Base-by-base conservation (phyloP, 202 grass and related monocot genomes). In the Panicum hallii region DNA sequence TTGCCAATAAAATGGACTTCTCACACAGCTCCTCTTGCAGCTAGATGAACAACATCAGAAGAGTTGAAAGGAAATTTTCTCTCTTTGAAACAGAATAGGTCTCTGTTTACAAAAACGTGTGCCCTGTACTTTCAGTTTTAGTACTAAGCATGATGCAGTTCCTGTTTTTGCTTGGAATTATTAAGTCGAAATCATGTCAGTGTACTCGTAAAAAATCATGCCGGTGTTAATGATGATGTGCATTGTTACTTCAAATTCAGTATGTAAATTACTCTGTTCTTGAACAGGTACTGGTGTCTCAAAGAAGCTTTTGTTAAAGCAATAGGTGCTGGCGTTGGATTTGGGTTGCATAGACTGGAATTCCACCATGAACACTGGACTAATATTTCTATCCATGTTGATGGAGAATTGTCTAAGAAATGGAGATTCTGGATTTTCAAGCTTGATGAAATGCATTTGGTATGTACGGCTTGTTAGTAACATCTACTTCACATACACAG, bases 291-390 rank as follows among this genome's bases (percentile, higher is more conserved):
- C 72, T 95, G 93, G 91, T 92, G 84, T 75, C 93, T 98, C 12
- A 95, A 98, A 79, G 93, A 98, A 82, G 91, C 96, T 78, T 98
- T 86, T 82, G 85, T 95, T 5, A 98, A 98, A 89, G 96, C 91
- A 16, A 58, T 84, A 28, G 96, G 96, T 60, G 74, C 89, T 84
- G 93, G 96, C 17, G 30, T 98, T 70, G 81, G 78, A 16, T 95
- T 93, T 89, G 95, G 95, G 20, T 53, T 98, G 47, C 68, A 66
- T 26, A 90, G 89, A 48, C 68, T 98, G 71, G 96, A 95, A 87
- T 95, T 98, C 70, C 89, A 89, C 84, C 89, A 95, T 75, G 54
- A 48, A 38, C 65, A 88, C 4, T 99, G 93, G 91, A 82, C 12
- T 36, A 62, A 83, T 42, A 90, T 99, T 68, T 89, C 73, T 67